Evolutionary conservation across 768 basidiomycete species (phyloP).

Genomic region (Psilocybe tampanensis): DNA sequence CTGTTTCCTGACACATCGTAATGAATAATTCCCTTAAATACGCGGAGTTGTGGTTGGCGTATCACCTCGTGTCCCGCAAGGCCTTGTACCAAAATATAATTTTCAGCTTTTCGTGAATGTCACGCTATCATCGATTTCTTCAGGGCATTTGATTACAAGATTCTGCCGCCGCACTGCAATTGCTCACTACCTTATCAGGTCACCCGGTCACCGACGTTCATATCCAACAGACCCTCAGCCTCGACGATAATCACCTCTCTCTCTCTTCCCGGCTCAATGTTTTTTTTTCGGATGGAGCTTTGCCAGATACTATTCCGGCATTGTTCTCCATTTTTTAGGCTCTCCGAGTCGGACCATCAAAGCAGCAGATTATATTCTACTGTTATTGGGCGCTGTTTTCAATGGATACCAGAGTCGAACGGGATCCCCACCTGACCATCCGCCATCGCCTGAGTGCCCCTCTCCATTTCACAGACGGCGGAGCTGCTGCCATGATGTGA

Average conservation of each 20-base stretch:
- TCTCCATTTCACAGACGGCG: not conserved
- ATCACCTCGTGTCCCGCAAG: constrained; percentile 9
- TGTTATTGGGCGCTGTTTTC: not conserved
- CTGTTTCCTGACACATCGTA: constrained; percentile 6
- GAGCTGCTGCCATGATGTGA: too few relatives aligned
- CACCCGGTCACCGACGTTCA: not conserved
- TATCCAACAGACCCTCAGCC: not conserved
- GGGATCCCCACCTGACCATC: not conserved
- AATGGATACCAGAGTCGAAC: not conserved
- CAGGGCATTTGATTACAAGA: not conserved
- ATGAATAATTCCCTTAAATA: constrained; percentile 3
- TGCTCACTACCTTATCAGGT: constrained; percentile 4
- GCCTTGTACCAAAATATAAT: constrained; percentile 10
- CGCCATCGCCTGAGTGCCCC: not conserved
- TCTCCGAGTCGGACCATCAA: constrained; percentile 7
- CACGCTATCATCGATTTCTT: constrained; percentile 8
- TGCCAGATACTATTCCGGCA: not conserved
- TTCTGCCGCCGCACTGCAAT: too few relatives aligned
- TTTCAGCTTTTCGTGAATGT: constrained; percentile 3
- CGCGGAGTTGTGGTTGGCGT: constrained; percentile 8
- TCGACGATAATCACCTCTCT: constrained; percentile 5
- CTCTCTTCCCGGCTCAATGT: not conserved
- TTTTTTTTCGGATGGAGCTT: not conserved
- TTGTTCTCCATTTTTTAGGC: not conserved
- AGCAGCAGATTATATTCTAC: not conserved